Conservation (phyloP, 2,329 filamentous ascomycete genomes). For the Fusarium acutatum region DNA sequence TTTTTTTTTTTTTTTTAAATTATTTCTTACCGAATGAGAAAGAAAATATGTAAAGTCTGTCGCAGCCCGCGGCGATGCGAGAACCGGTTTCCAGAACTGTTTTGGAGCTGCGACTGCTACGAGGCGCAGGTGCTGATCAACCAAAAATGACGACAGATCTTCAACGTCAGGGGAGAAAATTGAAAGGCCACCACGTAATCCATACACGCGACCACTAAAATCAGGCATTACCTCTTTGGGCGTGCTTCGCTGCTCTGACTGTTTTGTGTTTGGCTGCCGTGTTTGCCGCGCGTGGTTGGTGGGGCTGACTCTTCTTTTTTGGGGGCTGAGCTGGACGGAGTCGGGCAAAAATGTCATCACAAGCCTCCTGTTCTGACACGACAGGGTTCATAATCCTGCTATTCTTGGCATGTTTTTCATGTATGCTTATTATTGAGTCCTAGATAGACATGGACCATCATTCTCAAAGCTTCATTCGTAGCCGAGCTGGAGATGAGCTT, state of each 20-base stretch:
- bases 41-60: neutral
- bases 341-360: neutral
- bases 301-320: neutral
- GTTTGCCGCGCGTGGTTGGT: neutral
- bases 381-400: neutral
- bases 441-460: neutral
- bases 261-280: neutral
- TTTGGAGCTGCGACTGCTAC: neutral
- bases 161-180: neutral
- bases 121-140: neutral
- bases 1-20: too few species aligned
- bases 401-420: neutral
- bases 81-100: neutral
- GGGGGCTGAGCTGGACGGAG: neutral
- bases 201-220: neutral
- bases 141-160: constrained; percentile 9
- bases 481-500: neutral
- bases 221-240: constrained; percentile 5
- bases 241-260: neutral
- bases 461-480: neutral
- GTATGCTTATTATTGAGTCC: neutral
- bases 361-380: neutral
- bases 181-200: neutral
- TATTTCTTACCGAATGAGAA: neutral
- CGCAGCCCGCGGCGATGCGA: neutral